Evolutionary conservation across 257 asterid species (phyloP).

Genomic region (Solanum dulcamara): DNA sequence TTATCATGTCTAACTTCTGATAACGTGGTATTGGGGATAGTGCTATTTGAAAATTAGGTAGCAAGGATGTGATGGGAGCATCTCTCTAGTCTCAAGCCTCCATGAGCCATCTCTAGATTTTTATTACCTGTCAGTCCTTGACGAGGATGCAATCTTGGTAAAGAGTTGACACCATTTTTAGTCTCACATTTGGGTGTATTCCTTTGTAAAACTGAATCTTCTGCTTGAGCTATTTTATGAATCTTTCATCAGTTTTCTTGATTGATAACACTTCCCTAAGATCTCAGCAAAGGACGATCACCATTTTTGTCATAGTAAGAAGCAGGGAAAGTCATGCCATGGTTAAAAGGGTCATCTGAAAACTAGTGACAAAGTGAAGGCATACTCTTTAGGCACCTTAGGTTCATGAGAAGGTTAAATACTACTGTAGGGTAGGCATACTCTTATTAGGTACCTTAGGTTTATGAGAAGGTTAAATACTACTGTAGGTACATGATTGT

Average conservation of each 20-base stretch:
- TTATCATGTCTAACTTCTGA: background rate
- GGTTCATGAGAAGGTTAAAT: background rate
- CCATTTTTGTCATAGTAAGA: background rate
- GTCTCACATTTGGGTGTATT: background rate
- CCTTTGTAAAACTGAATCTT: background rate
- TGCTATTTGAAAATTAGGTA: background rate
- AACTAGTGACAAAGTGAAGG: background rate
- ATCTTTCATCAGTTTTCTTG: background rate
- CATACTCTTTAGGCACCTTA: background rate
- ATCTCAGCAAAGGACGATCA: background rate
- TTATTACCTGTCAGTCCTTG: background rate
- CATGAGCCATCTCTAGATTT: background rate
- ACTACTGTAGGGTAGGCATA: background rate
- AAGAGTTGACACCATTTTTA: background rate
- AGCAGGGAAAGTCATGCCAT: background rate
- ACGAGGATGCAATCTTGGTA: background rate
- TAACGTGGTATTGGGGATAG: background rate
- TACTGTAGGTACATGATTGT: background rate
- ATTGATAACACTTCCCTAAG: background rate
- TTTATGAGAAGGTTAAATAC: background rate
- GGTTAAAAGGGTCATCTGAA: background rate
- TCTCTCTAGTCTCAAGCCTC: background rate
- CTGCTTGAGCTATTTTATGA: background rate
- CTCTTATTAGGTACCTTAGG: background rate
- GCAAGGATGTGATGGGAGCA: background rate